Conservation (phyloP, 1,139 yeast species). For the Geotrichum fermentans region DNA sequence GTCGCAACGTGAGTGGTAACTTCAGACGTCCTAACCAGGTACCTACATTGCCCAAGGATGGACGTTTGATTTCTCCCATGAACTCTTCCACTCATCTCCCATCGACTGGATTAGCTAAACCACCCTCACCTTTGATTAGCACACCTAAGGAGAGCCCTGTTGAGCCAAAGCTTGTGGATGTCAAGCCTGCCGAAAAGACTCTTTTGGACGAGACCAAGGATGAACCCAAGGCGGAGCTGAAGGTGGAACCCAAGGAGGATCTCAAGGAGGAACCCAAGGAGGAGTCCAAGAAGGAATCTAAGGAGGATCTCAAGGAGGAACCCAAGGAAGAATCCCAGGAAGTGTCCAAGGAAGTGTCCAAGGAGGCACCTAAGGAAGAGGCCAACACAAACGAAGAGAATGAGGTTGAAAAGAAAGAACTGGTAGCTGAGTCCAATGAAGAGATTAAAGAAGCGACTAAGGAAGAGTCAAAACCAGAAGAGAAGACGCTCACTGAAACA, state of each 20-base stretch:
- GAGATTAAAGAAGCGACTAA: not conserved
- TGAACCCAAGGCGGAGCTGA: not conserved
- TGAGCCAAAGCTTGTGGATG: not conserved
- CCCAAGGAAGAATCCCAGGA: slow-evolving; percentile 4
- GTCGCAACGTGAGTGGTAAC: slow-evolving; percentile 18
- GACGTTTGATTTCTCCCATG: slow-evolving; percentile 20
- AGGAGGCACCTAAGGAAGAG: slow-evolving; percentile 2
- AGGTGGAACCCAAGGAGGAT: not conserved
- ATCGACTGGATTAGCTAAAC: slow-evolving; percentile 13
- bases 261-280: not conserved
- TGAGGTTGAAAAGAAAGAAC: slow-evolving; percentile 3
- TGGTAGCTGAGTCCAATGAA: not conserved
- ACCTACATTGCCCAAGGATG: slow-evolving; percentile 12
- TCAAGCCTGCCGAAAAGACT: not conserved
- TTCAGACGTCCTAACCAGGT: slow-evolving; percentile 8
- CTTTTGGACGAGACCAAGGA: not conserved
- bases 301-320: not conserved
- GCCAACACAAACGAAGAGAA: not conserved
- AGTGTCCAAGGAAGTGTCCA: slow-evolving; percentile 1
- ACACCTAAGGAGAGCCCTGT: slow-evolving; percentile 4
- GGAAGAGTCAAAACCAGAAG: too few relatives aligned
- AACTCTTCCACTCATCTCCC: slow-evolving; percentile 15
- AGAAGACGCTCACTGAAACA: too few relatives aligned
- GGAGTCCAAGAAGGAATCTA: not conserved
- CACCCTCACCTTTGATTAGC: not conserved